Conservation (phyloP, 129 eudicot species). For the Silybum marianum region DNA sequence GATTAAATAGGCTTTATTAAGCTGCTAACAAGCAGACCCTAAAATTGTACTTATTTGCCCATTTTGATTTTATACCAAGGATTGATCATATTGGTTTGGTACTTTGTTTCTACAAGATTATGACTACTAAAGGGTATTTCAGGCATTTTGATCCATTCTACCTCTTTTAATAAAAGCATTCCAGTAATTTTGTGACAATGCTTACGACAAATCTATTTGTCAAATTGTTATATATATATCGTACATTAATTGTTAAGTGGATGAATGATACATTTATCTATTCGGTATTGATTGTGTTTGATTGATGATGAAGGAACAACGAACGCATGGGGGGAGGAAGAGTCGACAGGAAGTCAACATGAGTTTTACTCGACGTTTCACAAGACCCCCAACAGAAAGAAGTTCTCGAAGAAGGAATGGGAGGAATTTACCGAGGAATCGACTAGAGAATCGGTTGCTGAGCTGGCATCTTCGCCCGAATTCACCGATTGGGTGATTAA, state of each 20-base stretch:
- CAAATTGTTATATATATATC: no score
- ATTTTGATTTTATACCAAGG: no score
- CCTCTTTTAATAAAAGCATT: neutral
- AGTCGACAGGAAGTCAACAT: slow-evolving; percentile 26
- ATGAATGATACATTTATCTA: neutral
- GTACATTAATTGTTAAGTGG: neutral
- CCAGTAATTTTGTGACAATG: no score
- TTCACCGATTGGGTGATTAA: slow-evolving; percentile 81
- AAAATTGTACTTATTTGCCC: no score
- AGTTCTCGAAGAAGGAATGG: slow-evolving; percentile 74
- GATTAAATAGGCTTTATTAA: no score
- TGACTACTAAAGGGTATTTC: no score
- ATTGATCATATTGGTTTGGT: no score
- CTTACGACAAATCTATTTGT: neutral
- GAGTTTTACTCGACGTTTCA: slow-evolving; percentile 79
- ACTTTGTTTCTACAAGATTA: no score
- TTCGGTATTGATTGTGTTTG: neutral
- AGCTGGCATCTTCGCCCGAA: slow-evolving; percentile 79
- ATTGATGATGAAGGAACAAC: slow-evolving; percentile 35
- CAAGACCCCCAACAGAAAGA: slow-evolving; percentile 70
- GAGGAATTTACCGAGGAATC: slow-evolving; percentile 75
- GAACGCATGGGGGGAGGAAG: slow-evolving; percentile 32
- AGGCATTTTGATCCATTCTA: neutral
- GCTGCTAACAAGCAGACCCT: no score
- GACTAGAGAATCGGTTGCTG: slow-evolving; percentile 71